Base-by-base conservation (phyloP, 78 protist species). In the Tieghemostelium lacteum region DNA sequence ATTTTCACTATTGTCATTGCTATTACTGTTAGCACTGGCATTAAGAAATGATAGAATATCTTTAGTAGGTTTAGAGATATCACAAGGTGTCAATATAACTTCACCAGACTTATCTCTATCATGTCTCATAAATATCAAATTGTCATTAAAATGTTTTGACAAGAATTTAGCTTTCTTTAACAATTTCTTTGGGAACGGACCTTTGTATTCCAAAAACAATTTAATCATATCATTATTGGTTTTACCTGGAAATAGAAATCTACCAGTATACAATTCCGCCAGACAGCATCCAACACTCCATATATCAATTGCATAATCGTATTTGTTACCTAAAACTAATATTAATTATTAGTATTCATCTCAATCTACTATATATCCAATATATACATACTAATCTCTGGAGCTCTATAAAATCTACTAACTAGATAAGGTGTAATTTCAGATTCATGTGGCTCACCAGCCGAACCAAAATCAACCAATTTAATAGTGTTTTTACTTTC, bases 371-470 rank as follows among this genome's bases (percentile, higher is more conserved):
- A n/a, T n/a, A n/a, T n/a, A n/a, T n/a, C n/a, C n/a, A 60, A 5
- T 26, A 40, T 6, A 4, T 19, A 85, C 93, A 60, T 64, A 95
- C 95, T 96, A 61, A 96, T 80, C 60, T 97, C 99, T 20, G 98
- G 98, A 22, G 98, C 97, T 67, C 99, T 96, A 80, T 97, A 97
- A 70, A 77, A 97, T 74, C 98, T 92, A 63, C 98, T 94, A 80
- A 67, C 96, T 12, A 96, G 77, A 64, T 87, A 88, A 0, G 97
- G 97, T 5, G 99, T 95, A 24, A 88, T 49, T 45, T 92, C 97
- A 20, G 61, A 60, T 69, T 96, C 97, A 28, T 75, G 73, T 10
- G 50, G 36, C 34, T 75, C 58, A n/a, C 69, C 61, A 28, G 98
- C 99, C 36, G 98, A 94, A 0, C 99, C 99, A 54, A 97, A 95